These are phyloP conservation scores for Penicillium brasilianum DNA, from an alignment of 2,329 filamentous ascomycete genomes.

Conservation along the genomic window DNA sequence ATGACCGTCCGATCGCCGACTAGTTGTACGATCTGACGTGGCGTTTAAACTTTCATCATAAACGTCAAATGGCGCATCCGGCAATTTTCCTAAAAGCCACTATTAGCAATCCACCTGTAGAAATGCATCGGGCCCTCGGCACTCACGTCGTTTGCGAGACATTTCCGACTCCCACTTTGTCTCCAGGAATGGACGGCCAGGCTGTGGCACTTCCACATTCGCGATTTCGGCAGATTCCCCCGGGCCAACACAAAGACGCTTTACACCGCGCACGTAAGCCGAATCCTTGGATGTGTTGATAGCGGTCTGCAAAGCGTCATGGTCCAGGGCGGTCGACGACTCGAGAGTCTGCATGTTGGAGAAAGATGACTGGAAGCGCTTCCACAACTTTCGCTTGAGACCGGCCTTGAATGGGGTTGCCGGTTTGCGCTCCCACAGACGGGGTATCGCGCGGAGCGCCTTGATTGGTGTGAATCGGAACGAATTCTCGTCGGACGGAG, in stretches of 20 bases:
- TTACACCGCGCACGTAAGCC: conserved; percentile 41
- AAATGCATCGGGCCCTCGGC: not conserved
- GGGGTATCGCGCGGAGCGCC: conserved; percentile 40
- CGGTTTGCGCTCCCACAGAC: conserved; percentile 53
- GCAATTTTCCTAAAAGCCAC: conserved; percentile 26
- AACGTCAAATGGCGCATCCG: conserved; percentile 26
- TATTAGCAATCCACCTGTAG: conserved; percentile 8
- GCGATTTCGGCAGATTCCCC: conserved; percentile 14
- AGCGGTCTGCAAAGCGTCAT: conserved; percentile 36
- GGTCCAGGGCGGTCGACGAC: conserved; percentile 28
- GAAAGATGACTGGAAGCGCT: conserved; percentile 47
- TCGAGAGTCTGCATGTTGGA: conserved; percentile 40
- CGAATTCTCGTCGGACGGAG: conserved; percentile 27
- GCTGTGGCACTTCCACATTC: conserved; percentile 24
- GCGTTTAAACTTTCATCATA: conserved; percentile 20
- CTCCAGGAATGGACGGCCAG: conserved; percentile 46
- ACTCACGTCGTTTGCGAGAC: conserved; percentile 40
- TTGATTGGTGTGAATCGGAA: conserved; percentile 52
- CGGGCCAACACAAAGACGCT: conserved; percentile 40
- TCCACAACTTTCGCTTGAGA: conserved; percentile 53
- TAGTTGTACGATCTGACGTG: not conserved
- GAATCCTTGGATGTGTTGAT: conserved; percentile 41
- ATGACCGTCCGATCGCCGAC: not conserved
- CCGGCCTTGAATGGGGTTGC: conserved; percentile 47
- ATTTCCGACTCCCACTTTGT: conserved; percentile 48